Base-by-base conservation (phyloP, 352 stramenopile species). In the Phytophthora pinifolia region DNA sequence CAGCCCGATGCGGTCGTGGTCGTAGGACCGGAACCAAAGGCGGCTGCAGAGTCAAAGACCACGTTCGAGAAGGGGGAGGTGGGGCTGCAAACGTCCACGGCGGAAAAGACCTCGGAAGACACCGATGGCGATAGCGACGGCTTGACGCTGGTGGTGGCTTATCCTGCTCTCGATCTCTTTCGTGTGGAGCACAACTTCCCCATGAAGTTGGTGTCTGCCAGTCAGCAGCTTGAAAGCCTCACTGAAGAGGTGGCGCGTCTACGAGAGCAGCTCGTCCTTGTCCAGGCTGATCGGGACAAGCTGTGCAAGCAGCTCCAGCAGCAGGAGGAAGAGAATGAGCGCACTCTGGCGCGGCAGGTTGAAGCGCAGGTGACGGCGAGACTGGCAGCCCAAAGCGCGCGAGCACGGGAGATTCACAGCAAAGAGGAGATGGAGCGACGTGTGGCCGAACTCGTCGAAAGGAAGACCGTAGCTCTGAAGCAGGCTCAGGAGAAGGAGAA, bases 151-250 rank as follows among this genome's bases (percentile, higher is more conserved):
- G 39, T 60, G n/a, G 62, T 79, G 15, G 36, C 55, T 29, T 79
- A 75, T 15, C 70, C 70, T 22, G 68, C 55, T 18, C 68, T 72
- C 39, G 70, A 79, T 25, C 58, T 79, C 17, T 79, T 66, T 52
- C 33, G 62, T 14, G 52, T 65, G 12, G 37, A 60, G n/a, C 70
- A 73, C 20, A 51, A 62, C 27, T 75, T 79, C 33, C 55, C 61
- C 6, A 61, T 79, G 57, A 60, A 57, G 41, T 32, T 66, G 10
- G 46, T 75, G 9, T 31, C 62, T 2, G 34, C 44, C 9, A 15
- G 49, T 4, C 43, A 61, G 17, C 54, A 18, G 8, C 17, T 64
- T 5, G 43, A 54, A 29, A 31, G 60, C 3, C 59, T 73, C 9
- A 10, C 34, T 22, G 35, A 55, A 14, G 59, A 69, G 18, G 32